phyloP scores from a whole-genome alignment of 139 green algal genomes.

The Haematococcus sp. region DNA sequence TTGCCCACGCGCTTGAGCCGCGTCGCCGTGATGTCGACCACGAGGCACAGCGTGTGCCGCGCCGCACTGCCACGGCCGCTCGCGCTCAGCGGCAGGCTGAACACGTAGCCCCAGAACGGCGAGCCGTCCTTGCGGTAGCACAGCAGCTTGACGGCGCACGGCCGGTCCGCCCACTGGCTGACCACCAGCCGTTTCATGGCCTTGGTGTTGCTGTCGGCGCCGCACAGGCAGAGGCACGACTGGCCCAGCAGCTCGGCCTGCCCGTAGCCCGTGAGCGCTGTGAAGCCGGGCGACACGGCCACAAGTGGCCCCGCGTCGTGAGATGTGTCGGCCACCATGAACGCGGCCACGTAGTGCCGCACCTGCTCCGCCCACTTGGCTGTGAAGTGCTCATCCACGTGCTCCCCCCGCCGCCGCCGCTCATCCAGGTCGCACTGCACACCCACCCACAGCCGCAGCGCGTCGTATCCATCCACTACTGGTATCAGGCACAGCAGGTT shows the following conservation, averaged over 20 bases:
- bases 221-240: constrained; percentile 34
- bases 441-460: constrained; percentile 12
- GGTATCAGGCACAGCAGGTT: constrained; percentile 83
- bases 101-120: constrained; percentile 43
- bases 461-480: constrained; percentile 60
- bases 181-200: constrained; percentile 28
- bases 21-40: constrained; percentile 53
- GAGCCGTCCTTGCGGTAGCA: constrained; percentile 39
- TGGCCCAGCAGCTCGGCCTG: constrained; percentile 29
- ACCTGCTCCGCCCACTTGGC: constrained; percentile 29
- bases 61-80: background rate
- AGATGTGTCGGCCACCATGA: constrained; percentile 19
- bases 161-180: constrained; percentile 6
- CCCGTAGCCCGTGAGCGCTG: constrained; percentile 37
- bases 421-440: constrained; percentile 32
- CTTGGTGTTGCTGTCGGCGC: constrained; percentile 30
- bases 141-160: constrained; percentile 27
- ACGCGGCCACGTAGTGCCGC: constrained; percentile 11
- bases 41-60: constrained; percentile 31
- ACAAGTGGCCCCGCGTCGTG: background rate
- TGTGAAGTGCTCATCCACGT: constrained; percentile 19
- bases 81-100: constrained; percentile 23
- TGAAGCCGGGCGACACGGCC: constrained; percentile 29
- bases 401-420: constrained; percentile 6
- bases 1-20: constrained; percentile 44